These are phyloP conservation scores for Vigna angularis DNA, from an alignment of 306 rosid genomes.

Conservation along the genomic window DNA sequence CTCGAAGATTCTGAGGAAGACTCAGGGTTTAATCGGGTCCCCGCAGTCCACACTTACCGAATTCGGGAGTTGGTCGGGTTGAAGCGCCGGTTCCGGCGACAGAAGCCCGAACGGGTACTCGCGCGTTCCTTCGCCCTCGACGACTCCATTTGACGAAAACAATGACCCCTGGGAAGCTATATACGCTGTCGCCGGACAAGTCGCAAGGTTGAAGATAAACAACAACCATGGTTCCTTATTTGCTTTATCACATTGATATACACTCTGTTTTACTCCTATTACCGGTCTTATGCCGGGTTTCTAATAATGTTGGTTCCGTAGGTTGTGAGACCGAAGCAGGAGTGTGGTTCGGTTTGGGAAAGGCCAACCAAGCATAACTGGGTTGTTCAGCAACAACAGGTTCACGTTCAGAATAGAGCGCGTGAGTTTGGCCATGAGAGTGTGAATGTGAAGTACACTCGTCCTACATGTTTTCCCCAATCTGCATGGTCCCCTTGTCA, in stretches of 20 bases:
- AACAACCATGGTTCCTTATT: neutral
- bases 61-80: constrained; percentile 69
- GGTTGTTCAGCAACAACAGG: constrained; percentile 52
- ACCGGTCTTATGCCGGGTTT: neutral
- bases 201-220: constrained; percentile 70
- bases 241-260: too few species aligned
- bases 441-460: constrained; percentile 43
- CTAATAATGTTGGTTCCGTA: neutral
- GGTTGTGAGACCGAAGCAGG: constrained; percentile 48
- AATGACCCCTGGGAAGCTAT: constrained; percentile 74
- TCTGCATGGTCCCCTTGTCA: constrained; percentile 53
- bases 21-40: constrained; percentile 57
- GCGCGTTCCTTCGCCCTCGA: constrained; percentile 71
- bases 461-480: constrained; percentile 40
- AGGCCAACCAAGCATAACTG: constrained; percentile 49
- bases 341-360: constrained; percentile 52
- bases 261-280: too few species aligned
- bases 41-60: constrained; percentile 83
- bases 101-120: constrained; percentile 74
- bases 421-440: constrained; percentile 40
- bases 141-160: constrained; percentile 61
- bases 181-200: constrained; percentile 76
- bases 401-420: constrained; percentile 53
- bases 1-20: constrained; percentile 1
- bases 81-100: constrained; percentile 56